Evolutionary conservation across 176 grass and related monocot genomes (phyloP), one percentile per base, ranked within the genome.

Genomic region (Musa schizocarpa): DNA sequence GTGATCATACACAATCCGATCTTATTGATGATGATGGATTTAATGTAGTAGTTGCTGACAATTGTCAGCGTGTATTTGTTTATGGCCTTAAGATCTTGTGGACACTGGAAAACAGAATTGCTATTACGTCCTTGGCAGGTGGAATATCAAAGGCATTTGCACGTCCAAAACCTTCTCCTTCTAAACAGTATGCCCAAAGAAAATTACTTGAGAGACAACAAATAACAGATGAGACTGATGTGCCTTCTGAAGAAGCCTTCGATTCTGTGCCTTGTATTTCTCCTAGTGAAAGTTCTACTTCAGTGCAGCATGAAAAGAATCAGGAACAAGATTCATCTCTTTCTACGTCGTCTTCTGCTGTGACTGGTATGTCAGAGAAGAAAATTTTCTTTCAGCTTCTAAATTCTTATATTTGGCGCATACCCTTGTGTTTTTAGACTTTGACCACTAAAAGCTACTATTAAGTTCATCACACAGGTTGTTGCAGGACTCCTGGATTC

Each of bases 81-180:
- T 83, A 97, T 87, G 94, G 90, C 85, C 83, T 97, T 79, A 97
- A 90, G 79, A 79, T 97, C 74, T 74, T 97, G n/a, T 97, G 90
- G 94, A 93, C 77, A 77, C 75, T 97, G 68, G 90, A 97, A 81
- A 91, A 97, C 65, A 90, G 86, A 82, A 86, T 83, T 76, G 90
- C 94, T 79, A 9, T 93, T 70, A 77, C 81, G 48, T 87, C 87
- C 67, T 89, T 91, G 87, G 82, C 83, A 81, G 87, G 87, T 75
- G 90, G 83, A 73, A 83, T 97, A 76, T 83, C 90, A 68, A 92
- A 97, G 65, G 94, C 88, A 83, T 91, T 97, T 86, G 85, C 93
- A 71, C 90, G 90, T 77, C 80, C 82, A 26, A 93, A 97, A 74
- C 83, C 84, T 79, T 97, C 94, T 76, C 94, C 94, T 69, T 97